Base-by-base conservation (phyloP, 352 stramenopile genomes). In the Globisporangium barbulae region DNA sequence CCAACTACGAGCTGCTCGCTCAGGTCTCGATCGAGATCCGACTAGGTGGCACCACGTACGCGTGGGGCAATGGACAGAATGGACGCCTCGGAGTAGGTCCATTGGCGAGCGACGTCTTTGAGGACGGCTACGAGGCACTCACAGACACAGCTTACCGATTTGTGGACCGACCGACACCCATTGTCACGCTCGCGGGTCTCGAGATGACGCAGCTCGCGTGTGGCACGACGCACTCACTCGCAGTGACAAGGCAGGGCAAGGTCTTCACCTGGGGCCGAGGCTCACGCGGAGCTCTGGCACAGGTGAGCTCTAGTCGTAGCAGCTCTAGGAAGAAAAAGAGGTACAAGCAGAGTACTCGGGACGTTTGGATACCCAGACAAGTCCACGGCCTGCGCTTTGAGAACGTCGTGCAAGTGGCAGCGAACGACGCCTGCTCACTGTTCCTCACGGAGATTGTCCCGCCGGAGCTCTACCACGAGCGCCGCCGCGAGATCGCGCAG, bases 201-300 rank as follows among this genome's bases (percentile, higher is more conserved):
- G 72, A 84, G 50, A 65, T 93, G 54, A 65, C 52, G 39, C 78
- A 87, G 37, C 48, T 93, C 45, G 68, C 65, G 22, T 82, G 76
- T 37, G 83, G 81, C 15, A 74, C 47, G 8, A 72, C 76, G 2
- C 83, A 93, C 53, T 81, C 76, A 6, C 48, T 93, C 15, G 80
- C 78, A 25, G 72, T 88, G 15, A 91, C 79, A 3, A 65, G 61
- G 7, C 19, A 65, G 0, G 78, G 81, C 2, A 72, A 75, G 5
- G 78, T 91, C 22, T 89, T 84, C 39, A 75, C 79, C 8, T 93
- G 83, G 83, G 81, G 83, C 15, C 73, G 75, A 53, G 81, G 81
- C 3, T 49, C 54, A 12, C 69, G 64, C 8, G 83, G 83, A 2
- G 78, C 88, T 41, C 65, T 91, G 3, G 82, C 74, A 0, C 78